Percentiles rank a stretch among this genome's conserved stretches.
Evolutionary conservation across 768 basidiomycete genomes (phyloP).

Genomic region (Boletellus emodensis): DNA sequence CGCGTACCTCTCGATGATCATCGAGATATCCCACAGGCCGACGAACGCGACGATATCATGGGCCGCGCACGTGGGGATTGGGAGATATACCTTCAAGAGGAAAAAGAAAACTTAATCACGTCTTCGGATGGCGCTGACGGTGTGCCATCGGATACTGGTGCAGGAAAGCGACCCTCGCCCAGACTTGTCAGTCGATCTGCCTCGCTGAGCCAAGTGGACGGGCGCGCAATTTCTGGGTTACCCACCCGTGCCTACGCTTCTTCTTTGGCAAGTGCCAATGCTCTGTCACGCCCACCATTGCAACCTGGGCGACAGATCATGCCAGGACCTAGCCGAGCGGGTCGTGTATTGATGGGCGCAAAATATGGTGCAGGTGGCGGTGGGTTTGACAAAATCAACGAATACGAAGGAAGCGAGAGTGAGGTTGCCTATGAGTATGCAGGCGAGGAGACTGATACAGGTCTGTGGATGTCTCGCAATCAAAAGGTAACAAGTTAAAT

Average conservation of each 20-base stretch:
- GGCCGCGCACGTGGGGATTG: slow-evolving; percentile 28
- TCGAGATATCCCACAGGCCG: slow-evolving; percentile 27
- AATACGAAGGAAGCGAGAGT: slow-evolving; percentile 40
- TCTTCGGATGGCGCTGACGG: slow-evolving; percentile 25
- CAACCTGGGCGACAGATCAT: slow-evolving; percentile 39
- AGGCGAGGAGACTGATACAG: slow-evolving; percentile 40
- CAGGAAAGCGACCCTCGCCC: slow-evolving; percentile 24
- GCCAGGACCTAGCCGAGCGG: slow-evolving; percentile 44
- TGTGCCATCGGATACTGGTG: slow-evolving; percentile 22
- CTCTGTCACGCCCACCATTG: slow-evolving; percentile 41
- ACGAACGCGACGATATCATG: slow-evolving; percentile 35
- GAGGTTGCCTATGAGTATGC: slow-evolving; percentile 31
- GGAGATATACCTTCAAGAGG: slow-evolving; percentile 31
- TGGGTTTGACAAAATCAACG: slow-evolving; percentile 48
- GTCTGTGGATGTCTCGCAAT: slow-evolving; percentile 23
- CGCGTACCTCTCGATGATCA: slow-evolving; percentile 37
- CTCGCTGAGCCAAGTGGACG: slow-evolving; percentile 33
- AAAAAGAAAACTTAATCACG: slow-evolving; percentile 38
- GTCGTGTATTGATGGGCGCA: slow-evolving; percentile 44
- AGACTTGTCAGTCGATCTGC: slow-evolving; percentile 28
- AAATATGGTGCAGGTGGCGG: slow-evolving; percentile 29
- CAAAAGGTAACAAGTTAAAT: slow-evolving; percentile 14
- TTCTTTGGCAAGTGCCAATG: slow-evolving; percentile 24
- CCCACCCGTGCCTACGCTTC: slow-evolving; percentile 32
- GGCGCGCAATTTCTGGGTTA: slow-evolving; percentile 31